Evolutionary conservation across 1,139 yeast genomes (phyloP), one percentile per base, ranked within the genome.

Genomic region (Nakaseomyces bracarensis): DNA sequence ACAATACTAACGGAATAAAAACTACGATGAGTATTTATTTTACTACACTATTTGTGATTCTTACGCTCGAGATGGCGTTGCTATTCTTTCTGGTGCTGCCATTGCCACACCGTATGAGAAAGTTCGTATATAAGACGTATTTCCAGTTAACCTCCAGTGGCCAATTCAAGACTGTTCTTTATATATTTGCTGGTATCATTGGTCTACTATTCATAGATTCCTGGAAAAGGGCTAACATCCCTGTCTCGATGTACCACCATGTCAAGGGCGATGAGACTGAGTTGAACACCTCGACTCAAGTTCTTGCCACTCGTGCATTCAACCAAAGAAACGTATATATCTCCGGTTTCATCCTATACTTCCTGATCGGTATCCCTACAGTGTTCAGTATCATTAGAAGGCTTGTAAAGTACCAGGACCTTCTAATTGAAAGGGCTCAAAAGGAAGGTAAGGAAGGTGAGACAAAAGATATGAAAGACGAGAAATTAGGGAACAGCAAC

Each of bases 281-380:
- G 16, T 29, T 30, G 30, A 35, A 31, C 26, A 47, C 46, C 39
- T 54, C 41, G 13, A 47, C 45, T 36, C 58, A 44, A 47, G 51
- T 27, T 4, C 36, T 37, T 28, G 56, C 47, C 3, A 50, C 65
- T 38, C 75, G 77, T 51, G 80, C 82, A 50, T 79, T 79, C 53
- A 72, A 81, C 36, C 87, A 82, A 58, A 70, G 91, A 55, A 82
- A 82, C 53, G 66, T 80, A 49, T 81, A 82, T 59, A 71, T 82
- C 46, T 72, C 81, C 14, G 89, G 87, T 3, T 84, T 84, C 6
- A 79, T 80, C 3, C 60, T 80, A 49, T 80, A 79, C 59, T 70
- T 79, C 49, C 71, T 68, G 46, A 50, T 77, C 41, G 79, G 83
- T 3, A 76, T 79, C 44, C 70, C 69, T 41, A 78, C 82, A 6